Evolutionary conservation across 768 basidiomycete species (phyloP), one percentile per base, ranked within the genome.

Genomic region (Psilocybe azurescens): DNA sequence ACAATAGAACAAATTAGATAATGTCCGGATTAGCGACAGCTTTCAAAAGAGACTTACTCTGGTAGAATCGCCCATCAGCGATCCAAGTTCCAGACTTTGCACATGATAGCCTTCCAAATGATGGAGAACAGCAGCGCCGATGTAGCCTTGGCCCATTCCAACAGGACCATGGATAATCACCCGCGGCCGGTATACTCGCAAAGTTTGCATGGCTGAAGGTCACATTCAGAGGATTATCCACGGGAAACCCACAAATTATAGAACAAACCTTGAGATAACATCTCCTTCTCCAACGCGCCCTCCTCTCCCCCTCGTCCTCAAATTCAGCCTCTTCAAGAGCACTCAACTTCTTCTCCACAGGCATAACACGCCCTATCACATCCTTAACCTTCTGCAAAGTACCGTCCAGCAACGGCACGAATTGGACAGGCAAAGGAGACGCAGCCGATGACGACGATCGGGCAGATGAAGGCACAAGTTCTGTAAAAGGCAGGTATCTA

Each of bases 71-170:
- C 92, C 85, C 78, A 99, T 82, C 47, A 99, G 77, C 0, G 88
- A 88, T 9, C 94, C 97, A 16, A 99, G 80, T 71, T 99, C 97
- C 56, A 99, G 82, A 68, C 87, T 95, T 74, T 99, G 97, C 0
- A 98, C 85, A 71, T 98, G 94, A 74, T 93, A 97, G 0, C 97
- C 97, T 78, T 99, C 97, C 18, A 99, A 78, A 72, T 96, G 90
- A 77, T 99, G 95, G 36, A 99, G 75, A 5, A 93, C 87, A 0
- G 97, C 97, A 1, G 95, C 89, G 41, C 94, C 97, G 61, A 99
- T 79, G 69, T 93, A 95, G 4, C 80, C 80, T 73, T 99, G 97
- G 1, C 97, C 97, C 92, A 97, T 93, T 10, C 97, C 96, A 5
- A 79, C 70, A 11, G 83, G 75, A 3, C 97, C 97, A 76, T 93